phyloP scores from a whole-genome alignment of 169 alveolate species.

The Cryptosporidium felis region DNA sequence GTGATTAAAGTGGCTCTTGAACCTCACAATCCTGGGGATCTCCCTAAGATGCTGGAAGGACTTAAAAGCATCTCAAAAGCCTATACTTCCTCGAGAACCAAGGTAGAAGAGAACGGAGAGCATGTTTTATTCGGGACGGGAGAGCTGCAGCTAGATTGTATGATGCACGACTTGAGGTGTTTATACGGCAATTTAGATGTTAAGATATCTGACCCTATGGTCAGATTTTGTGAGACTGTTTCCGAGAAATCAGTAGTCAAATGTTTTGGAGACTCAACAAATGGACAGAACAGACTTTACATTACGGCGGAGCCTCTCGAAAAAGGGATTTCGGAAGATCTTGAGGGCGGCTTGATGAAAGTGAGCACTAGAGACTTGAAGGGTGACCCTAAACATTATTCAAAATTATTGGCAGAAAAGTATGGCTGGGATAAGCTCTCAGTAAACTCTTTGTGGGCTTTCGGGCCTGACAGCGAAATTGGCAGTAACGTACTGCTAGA shows the following conservation, averaged over 20 bases:
- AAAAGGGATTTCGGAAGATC: slow-evolving; percentile 87
- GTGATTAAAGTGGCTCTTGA: slow-evolving; percentile 92
- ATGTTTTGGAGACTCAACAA: slow-evolving; percentile 96
- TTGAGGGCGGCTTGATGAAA: slow-evolving; percentile 86
- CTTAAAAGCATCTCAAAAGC: slow-evolving; percentile 91
- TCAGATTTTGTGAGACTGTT: slow-evolving; percentile 93
- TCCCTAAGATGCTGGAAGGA: slow-evolving; percentile 99
- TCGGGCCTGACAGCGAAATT: slow-evolving; percentile 92
- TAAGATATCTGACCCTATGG: slow-evolving; percentile 94
- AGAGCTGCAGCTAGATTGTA: slow-evolving; percentile 96
- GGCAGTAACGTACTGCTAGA: slow-evolving; percentile 93
- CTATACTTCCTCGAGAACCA: slow-evolving; percentile 91
- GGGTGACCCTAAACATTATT: slow-evolving; percentile 70
- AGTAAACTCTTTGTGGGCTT: slow-evolving; percentile 96
- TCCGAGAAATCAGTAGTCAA: slow-evolving; percentile 94
- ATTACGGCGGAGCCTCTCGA: slow-evolving; percentile 96
- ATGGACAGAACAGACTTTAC: slow-evolving; percentile 90
- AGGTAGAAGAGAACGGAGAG: slow-evolving; percentile 99
- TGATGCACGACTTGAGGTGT: slow-evolving; percentile 95
- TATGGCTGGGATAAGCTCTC: slow-evolving; percentile 96
- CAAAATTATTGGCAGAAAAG: slow-evolving; percentile 83
- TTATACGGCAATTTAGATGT: slow-evolving; percentile 97
- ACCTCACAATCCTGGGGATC: slow-evolving; percentile 97
- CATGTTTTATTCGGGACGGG: slow-evolving; percentile 98
- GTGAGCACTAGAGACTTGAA: slow-evolving; percentile 42